Conservation (phyloP, 2,329 filamentous ascomycete genomes). For the Calonectria pteridis region DNA sequence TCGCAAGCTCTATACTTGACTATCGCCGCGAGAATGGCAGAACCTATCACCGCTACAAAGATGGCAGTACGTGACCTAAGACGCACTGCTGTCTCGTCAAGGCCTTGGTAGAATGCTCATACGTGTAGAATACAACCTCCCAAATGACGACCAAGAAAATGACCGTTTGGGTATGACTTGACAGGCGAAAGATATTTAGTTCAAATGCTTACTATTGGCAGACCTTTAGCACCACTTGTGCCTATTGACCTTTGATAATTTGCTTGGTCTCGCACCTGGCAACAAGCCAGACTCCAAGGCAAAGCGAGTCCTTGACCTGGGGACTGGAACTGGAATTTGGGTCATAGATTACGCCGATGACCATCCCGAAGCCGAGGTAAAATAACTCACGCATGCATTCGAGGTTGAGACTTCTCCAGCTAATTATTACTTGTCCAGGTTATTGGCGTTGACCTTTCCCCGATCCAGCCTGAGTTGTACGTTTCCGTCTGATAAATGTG, state of each 20-base stretch:
- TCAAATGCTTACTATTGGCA: background rate
- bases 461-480: slow-evolving; percentile 21
- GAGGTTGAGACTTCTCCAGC: background rate
- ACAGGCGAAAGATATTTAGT: too few species aligned
- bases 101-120: background rate
- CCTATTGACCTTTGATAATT: slow-evolving; percentile 7
- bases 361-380: slow-evolving; percentile 20
- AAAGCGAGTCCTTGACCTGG: slow-evolving; percentile 20
- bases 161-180: slow-evolving; percentile 1
- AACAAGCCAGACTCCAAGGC: background rate
- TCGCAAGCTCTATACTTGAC: slow-evolving; percentile 16
- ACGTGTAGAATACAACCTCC: slow-evolving; percentile 7
- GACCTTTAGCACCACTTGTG: slow-evolving; percentile 17
- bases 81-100: background rate
- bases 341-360: slow-evolving; percentile 26
- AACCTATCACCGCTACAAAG: background rate
- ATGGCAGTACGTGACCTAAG: background rate
- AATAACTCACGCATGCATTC: background rate
- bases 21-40: slow-evolving; percentile 21
- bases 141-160: slow-evolving; percentile 18
- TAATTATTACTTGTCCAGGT: background rate
- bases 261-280: background rate
- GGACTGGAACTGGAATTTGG: slow-evolving; percentile 26
- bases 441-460: slow-evolving; percentile 21
- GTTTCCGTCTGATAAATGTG: background rate